A percentile compares a stretch with the other conserved stretches of the same genome.
phyloP scores from a whole-genome alignment of 2,329 filamentous ascomycete species.

The Fusarium brevicatenulatum region DNA sequence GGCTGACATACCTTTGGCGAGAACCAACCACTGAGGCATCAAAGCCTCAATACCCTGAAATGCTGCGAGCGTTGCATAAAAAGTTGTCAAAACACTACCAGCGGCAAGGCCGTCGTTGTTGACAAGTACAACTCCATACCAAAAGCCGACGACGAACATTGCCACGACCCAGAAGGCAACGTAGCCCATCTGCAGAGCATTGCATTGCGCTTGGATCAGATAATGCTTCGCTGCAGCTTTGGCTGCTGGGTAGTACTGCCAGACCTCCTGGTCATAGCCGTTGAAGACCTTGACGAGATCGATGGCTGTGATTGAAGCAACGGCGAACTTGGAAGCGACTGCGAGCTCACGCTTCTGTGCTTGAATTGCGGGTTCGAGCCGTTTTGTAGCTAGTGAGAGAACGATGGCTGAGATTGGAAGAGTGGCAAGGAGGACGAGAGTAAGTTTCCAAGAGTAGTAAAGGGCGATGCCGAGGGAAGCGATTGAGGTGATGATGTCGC shows the following conservation, averaged over 20 bases:
- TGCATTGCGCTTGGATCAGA: conserved; percentile 72
- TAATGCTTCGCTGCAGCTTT: conserved; percentile 71
- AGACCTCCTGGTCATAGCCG: conserved; percentile 74
- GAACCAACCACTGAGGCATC: conserved; percentile 78
- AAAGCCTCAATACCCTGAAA: conserved; percentile 79
- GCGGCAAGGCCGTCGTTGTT: conserved; percentile 65
- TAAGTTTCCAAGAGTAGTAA: conserved; percentile 84
- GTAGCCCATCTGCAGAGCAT: conserved; percentile 77
- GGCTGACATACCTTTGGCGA: conserved; percentile 83
- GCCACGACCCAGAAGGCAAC: conserved; percentile 78
- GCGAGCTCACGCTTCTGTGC: conserved; percentile 75
- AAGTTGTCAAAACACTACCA: conserved; percentile 81
- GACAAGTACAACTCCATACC: conserved; percentile 81
- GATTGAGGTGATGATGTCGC: conserved; percentile 71
- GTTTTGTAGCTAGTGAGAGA: conserved; percentile 68
- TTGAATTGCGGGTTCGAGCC: conserved; percentile 73
- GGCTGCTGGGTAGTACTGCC: conserved; percentile 70
- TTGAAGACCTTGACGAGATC: conserved; percentile 90
- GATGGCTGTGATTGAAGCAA: conserved; percentile 76
- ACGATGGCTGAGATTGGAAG: conserved; percentile 73
- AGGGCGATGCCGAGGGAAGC: conserved; percentile 78
- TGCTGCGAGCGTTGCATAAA: conserved; percentile 82
- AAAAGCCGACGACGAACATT: conserved; percentile 91
- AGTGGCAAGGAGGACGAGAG: conserved; percentile 79
- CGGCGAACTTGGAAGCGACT: conserved; percentile 75